Evolutionary conservation across 108 stramenopile species (phyloP), one percentile per base, ranked within the genome.

Genomic region (Epipyxis sp.): DNA sequence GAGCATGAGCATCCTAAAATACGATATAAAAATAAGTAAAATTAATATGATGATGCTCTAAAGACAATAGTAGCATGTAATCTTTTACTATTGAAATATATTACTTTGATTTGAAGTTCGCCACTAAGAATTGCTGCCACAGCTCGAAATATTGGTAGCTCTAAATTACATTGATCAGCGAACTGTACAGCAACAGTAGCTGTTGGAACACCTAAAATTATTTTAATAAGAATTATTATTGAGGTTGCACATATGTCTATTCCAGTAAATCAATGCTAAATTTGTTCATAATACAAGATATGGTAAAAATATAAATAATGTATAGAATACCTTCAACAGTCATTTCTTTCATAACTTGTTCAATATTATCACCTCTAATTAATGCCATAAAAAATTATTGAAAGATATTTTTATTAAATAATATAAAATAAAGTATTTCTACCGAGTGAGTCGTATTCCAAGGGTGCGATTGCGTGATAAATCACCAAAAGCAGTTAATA

Each of bases 401-500:
- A 20, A 16, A 25, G 16, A 16, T 20, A 57, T 25, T 16, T 16
- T 57, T 57, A 57, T 16, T 16, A 16, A 57, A 57, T 16, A 25
- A 57, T 16, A 25, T 57, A 25, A 57, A 25, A 25, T 57, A 57
- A 25, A 57, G 25, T 25, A 57, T 50, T 20, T 13, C 20, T 50
- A 65, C 61, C 84, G 85, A 59, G 89, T 90, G 20, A 93, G 83
- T 10, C 91, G 84, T 42, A 90, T 79, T 0, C 91, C 93, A 42
- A 88, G 86, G 1, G 89, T 76, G 62, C 90, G 86, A 69, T 92
- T 94, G 35, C 92, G 87, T 43, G 86, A 88, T 32, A 90, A 88
- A 13, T 84, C 78, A 1, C 90, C 90, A 69, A 91, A 92, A 58
- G 88, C 88, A 0, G 93, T 94, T 39, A 94, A 82, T 90, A 94